Conservation (phyloP, 257 asterid genomes). For the Solanum bulbocastanum region DNA sequence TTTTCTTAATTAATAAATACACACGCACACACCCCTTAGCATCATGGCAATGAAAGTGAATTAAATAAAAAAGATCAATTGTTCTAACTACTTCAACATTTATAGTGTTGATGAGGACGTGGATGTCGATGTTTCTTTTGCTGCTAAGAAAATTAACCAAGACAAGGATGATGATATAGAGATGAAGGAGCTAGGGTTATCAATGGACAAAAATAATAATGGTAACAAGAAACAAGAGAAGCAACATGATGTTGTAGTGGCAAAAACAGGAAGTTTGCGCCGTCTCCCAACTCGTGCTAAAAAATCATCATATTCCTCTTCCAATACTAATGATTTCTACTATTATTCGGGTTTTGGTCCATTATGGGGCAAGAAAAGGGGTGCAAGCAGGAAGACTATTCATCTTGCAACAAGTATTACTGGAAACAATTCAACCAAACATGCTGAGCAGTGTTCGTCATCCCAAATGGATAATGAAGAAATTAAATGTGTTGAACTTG, state of each 20-base stretch:
- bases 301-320: conserved; percentile 14
- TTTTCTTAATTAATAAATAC: background rate
- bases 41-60: no score
- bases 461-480: conserved; percentile 6
- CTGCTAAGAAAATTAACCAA: background rate
- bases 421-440: background rate
- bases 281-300: conserved; percentile 21
- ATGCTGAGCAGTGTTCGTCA: background rate
- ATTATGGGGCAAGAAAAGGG: conserved; percentile 54
- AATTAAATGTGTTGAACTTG: conserved; percentile 7
- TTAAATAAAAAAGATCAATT: background rate
- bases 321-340: conserved; percentile 39
- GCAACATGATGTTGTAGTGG: background rate
- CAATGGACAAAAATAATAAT: background rate
- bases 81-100: background rate
- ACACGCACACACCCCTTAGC: no score
- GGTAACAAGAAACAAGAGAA: background rate
- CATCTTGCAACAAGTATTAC: background rate
- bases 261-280: background rate
- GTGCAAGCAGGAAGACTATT: background rate
- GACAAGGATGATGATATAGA: background rate
- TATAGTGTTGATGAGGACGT: background rate
- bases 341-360: conserved; percentile 85
- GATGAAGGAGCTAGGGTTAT: background rate
- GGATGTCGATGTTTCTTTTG: background rate